Evolutionary conservation across 2,329 filamentous ascomycete genomes (phyloP), one percentile per base, ranked within the genome.

Genomic region (Ascochyta lentis): DNA sequence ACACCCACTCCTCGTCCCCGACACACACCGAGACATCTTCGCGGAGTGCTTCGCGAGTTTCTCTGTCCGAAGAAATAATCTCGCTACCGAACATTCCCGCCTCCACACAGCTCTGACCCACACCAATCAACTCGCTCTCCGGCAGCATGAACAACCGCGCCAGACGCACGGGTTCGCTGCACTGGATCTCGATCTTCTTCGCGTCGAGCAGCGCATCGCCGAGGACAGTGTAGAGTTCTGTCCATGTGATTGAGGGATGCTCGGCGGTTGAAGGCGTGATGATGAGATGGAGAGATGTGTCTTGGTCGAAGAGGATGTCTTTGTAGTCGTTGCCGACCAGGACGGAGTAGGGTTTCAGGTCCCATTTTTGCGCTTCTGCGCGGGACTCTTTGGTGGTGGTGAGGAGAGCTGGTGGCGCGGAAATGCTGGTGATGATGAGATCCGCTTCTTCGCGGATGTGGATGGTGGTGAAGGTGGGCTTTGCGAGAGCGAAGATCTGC

Each of bases 71-170:
- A 34, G 39, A 49, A 42, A 62, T 42, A n/a, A 37, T 51, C 35
- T 60, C 59, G 6, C 19, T 43, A 22, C 49, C 41, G n/a, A 54
- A 64, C 34, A 64, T 33, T 7, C 52, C 52, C 19, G 22, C 46
- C 43, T 62, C 59, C 23, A 53, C 46, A 48, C 60, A 61, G 16
- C 50, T 52, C 42, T 54, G 35, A 4, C 61, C 61, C n/a, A 58
- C 47, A 26, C 49, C 39, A 10, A 64, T 49, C 10, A 56, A 49
- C n/a, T 61, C 61, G 16, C 39, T 49, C 24, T 62, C 61, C 12
- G 60, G 59, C 8, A 50, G 38, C 56, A 60, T 60, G 19, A 57
- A 60, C 7, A 62, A 49, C 52, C 61, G 49, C 4, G 53, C 56
- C 9, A 62, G 44, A 4, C 59, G 49, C 40, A 50, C 40, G 2